Evolutionary conservation across 169 alveolate species (phyloP), one percentile per base, ranked within the genome.

Genomic region (Cryptosporidium ryanae): DNA sequence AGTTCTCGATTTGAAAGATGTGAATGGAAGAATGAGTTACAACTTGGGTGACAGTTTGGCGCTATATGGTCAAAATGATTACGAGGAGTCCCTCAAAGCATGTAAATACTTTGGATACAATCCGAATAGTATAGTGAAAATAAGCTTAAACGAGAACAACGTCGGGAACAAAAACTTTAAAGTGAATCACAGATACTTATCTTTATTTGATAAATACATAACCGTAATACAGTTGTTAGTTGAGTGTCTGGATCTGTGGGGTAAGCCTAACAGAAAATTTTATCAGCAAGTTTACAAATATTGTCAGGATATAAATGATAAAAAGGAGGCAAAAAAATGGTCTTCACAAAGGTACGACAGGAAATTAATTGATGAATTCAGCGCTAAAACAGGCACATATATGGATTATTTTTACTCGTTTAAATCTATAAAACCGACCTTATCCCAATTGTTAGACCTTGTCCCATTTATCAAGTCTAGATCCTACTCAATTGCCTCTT

Each of bases 401-500:
- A 43, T 82, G 43, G 92, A 89, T 50, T 54, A 81, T 64, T 55
- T 89, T 63, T 27, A 82, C 43, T 32, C 52, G 90, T 89, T 82
- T 59, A 57, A 57, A 32, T 65, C 84, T 1, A 84, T 84, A 38
- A 65, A 76, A 25, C 92, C 90, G 13, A 49, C 81, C 31, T 32
- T 89, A 18, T 76, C 46, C 54, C 92, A 89, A 31, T 89, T 89
- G 27, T 59, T 89, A 46, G 70, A 59, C 55, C 15, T 81, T 15
- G 64, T 89, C 23, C 91, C 91, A n/a, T 64, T 67, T 43, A 61
- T 87, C 21, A 87, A 87, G 49, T 67, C 91, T 10, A 63, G 92
- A 46, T 70, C 65, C 23, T 89, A 89, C 50, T 89, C 92, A n/a
- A 89, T 89, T 44, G 92, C 92, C 4, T 82, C 90, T 38, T 89